phyloP scores from a whole-genome alignment of 495 filamentous ascomycete genomes.

The Podospora pseudoanserina region DNA sequence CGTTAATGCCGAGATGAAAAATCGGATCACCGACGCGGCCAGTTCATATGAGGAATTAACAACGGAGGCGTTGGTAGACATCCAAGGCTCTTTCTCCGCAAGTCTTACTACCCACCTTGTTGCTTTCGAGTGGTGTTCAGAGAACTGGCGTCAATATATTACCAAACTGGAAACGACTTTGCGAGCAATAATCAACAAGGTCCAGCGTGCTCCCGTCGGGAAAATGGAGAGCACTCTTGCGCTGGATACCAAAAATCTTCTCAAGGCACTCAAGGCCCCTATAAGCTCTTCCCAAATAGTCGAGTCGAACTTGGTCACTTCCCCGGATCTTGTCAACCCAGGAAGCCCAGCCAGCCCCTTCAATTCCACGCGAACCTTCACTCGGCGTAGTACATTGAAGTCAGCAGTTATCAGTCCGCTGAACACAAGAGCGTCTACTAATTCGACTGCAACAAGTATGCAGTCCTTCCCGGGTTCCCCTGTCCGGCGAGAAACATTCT shows the following conservation, averaged over 20 bases:
- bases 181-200: neutral
- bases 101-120: neutral
- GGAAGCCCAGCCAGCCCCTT: too few relatives aligned
- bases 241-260: neutral
- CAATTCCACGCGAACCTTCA: too few relatives aligned
- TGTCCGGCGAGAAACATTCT: too few relatives aligned
- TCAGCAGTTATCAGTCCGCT: too few relatives aligned
- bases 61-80: neutral
- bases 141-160: slow-evolving; percentile 1
- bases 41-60: neutral
- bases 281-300: too few relatives aligned
- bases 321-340: too few relatives aligned
- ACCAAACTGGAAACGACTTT: neutral
- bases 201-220: neutral
- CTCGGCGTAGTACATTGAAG: too few relatives aligned
- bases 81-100: neutral
- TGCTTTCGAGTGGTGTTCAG: neutral
- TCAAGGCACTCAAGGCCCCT: too few relatives aligned
- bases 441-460: too few relatives aligned
- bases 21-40: neutral
- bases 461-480: too few relatives aligned
- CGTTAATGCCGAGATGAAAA: neutral
- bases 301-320: too few relatives aligned
- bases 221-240: neutral
- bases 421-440: too few relatives aligned